Conservation (phyloP, 345 rosid species). For the Firmiana major region DNA sequence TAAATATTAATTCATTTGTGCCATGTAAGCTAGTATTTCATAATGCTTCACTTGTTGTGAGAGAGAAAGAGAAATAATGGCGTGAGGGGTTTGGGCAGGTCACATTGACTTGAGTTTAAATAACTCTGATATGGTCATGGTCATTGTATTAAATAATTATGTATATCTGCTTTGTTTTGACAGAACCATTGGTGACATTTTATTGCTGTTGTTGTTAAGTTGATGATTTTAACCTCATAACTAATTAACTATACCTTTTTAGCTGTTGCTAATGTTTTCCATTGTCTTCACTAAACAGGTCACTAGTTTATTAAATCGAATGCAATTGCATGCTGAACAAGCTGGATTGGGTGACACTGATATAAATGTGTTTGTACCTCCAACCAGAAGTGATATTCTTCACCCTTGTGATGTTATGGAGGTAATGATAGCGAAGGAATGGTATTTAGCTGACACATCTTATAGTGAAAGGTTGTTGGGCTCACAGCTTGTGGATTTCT, state of each 20-base stretch:
- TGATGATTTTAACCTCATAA: not conserved
- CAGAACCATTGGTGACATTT: not conserved
- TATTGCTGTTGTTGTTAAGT: not conserved
- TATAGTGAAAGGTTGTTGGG: not conserved
- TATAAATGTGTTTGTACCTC: slow-evolving; percentile 67
- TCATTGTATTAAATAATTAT: not conserved
- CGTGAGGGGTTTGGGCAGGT: not conserved
- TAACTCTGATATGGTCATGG: not conserved
- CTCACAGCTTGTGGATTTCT: not conserved
- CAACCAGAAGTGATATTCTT: slow-evolving; percentile 87
- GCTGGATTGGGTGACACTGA: slow-evolving; percentile 34
- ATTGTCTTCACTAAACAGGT: slow-evolving; percentile 43
- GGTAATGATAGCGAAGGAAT: slow-evolving; percentile 36
- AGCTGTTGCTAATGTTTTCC: not conserved
- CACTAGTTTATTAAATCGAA: slow-evolving; percentile 58
- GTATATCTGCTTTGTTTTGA: not conserved
- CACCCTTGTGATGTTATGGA: slow-evolving; percentile 95
- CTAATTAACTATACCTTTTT: not conserved
- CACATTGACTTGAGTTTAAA: not conserved
- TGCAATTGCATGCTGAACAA: slow-evolving; percentile 66
- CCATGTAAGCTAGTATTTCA: not conserved
- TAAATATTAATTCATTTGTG: not conserved
- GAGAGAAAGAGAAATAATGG: too few species aligned
- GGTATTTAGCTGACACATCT: not conserved
- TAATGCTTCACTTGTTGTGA: not conserved